Evolutionary conservation across 805 yeast genomes (phyloP), one percentile per base, ranked within the genome.

Genomic region (Tetrapisispora fleetii): DNA sequence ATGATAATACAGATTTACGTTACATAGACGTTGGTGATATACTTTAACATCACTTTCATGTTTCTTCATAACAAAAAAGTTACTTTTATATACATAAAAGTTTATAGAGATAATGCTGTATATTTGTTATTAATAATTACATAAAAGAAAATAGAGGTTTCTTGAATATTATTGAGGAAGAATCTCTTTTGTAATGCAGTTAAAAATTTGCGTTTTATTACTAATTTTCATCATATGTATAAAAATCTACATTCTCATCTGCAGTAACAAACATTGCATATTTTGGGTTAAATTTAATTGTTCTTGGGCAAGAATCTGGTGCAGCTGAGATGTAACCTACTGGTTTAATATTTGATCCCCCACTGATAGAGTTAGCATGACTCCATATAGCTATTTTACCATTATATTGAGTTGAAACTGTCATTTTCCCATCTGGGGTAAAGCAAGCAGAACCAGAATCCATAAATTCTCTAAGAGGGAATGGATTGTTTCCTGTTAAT

Each of bases 391-490:
- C 68, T 2, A 81, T 60, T 21, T 68, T 67, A 14, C 79, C 78
- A 47, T 76, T 75, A 18, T 78, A 78, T 45, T 78, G 75, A 3
- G 89, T 86, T 5, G 80, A 79, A 37, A 79, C 63, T 0, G 81
- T 76, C 54, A 65, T 80, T 41, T 74, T 67, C 8, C 87, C 87
- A 60, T 85, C 90, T 9, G 87, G 85, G 0, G 86, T 70, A 38
- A 81, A 75, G 18, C 83, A 69, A 1, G 79, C 73, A 11, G 76
- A 72, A 0, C 85, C 85, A 0, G 80, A 72, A 48, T 77, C 76
- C 42, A 78, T 73, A 52, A 63, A 69, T 28, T 64, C 67, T 43
- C 71, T 53, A 5, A 66, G 58, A n/a, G 76, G 75, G 45, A 79
- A 64, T 0, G 77, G 72, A 14, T 58, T 58, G 27, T 75, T 75